Base-by-base conservation (phyloP, 1,284 basidiomycete species). In the Sanguinoderma infundibulare region DNA sequence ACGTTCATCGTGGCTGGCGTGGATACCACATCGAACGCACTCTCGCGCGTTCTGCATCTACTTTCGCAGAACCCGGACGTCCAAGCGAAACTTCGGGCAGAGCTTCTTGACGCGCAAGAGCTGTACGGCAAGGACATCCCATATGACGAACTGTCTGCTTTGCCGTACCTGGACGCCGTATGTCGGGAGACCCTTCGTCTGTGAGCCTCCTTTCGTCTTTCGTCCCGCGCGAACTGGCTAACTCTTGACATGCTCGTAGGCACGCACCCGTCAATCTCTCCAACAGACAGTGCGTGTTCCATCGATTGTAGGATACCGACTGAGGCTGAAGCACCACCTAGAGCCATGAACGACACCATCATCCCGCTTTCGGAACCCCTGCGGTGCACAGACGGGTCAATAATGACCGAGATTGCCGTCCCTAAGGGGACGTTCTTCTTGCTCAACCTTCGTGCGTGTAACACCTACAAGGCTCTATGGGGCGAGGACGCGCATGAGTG, bases 401-500 rank as follows among this genome's bases (percentile, higher is more conserved):
- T 67, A 0, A 72, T 81, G 2, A 69, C 76, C 34, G 72, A 74
- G 26, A 68, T 87, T 17, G 59, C 75, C 0, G 70, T 81, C 8
- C 66, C 70, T 26, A 81, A 83, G 64, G 84, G 82, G 3, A 82
- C 85, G 56, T 66, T 69, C 0, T 60, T 87, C 0, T 57, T 80
- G 17, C 74, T 86, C 28, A 82, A 85, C 2, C 81, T 86, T 14
- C 61, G 77, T 1, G 71, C 75, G 0, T 66, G 85, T 49, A 86
- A 88, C 66, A 67, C 75, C 5, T 70, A 74, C 39, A 78, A 77
- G 61, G 71, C 75, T 3, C 72, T 87, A 4, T 88, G 86, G 86
- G 86, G 86, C 6, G 76, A 80, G 42, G 85, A 87, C 67, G 79
- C 83, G 7, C 60, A 66, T 20, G 80, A 84, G 57, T 87, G 82